Percentiles rank a stretch among this genome's conserved stretches.
These are phyloP conservation scores for Magnaporthiopsis rhizophila DNA, from an alignment of 2,329 filamentous ascomycete genomes.

Conservation along the genomic window DNA sequence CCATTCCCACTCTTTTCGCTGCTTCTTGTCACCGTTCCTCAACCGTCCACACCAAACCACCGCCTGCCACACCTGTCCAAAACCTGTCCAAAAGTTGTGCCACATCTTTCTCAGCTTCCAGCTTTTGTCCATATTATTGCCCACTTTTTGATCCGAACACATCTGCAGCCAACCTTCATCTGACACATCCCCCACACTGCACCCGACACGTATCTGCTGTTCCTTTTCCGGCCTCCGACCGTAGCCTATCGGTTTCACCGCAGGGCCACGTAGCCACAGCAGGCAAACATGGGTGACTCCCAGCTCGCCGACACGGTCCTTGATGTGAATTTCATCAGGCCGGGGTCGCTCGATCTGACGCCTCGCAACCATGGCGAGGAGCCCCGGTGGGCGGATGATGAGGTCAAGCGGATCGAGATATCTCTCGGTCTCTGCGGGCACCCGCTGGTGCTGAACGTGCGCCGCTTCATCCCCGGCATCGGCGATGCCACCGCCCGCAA, in stretches of 20 bases:
- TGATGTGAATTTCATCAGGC: conserved; percentile 4
- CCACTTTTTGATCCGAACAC: too few relatives aligned
- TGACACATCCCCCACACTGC: background rate
- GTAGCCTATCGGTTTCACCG: background rate
- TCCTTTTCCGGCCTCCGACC: too few relatives aligned
- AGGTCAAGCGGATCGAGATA: conserved; percentile 1
- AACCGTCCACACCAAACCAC: too few relatives aligned
- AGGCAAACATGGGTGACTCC: background rate
- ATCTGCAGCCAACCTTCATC: background rate
- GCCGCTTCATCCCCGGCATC: background rate
- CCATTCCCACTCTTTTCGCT: background rate
- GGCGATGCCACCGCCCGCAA: background rate
- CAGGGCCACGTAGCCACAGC: background rate
- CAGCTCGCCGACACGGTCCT: background rate
- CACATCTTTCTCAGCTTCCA: too few relatives aligned
- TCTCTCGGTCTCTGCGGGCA: background rate
- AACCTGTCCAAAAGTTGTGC: background rate
- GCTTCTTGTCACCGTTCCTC: background rate
- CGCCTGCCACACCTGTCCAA: background rate
- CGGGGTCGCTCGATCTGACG: conserved; percentile 1
- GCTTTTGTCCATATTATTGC: too few relatives aligned
- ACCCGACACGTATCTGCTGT: background rate
- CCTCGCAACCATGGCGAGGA: background rate
- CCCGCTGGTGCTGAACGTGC: background rate
- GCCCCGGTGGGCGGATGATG: background rate